phyloP scores from a whole-genome alignment of 2,329 filamentous ascomycete genomes.

The Claviceps purpurea region DNA sequence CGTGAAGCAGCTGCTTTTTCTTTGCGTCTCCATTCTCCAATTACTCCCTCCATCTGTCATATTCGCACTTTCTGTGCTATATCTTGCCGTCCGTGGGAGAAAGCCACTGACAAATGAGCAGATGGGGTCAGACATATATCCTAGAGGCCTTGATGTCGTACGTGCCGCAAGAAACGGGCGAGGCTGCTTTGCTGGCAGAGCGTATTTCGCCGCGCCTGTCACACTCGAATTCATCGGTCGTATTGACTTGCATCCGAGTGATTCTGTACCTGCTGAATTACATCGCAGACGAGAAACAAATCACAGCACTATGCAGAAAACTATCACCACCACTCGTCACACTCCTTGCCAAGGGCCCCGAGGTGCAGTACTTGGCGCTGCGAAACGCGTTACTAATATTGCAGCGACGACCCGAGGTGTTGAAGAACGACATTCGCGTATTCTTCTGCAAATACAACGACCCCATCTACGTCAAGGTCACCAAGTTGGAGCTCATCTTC shows the following conservation, averaged over 20 bases:
- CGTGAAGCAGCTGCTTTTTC: neutral
- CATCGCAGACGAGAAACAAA: slow-evolving; percentile 81
- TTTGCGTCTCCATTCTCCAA: neutral
- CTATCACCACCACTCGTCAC: slow-evolving; percentile 91
- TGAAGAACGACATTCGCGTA: slow-evolving; percentile 92
- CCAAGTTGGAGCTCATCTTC: slow-evolving; percentile 95
- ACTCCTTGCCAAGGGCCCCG: slow-evolving; percentile 84
- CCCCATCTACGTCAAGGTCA: slow-evolving; percentile 98
- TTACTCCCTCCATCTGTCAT: too few relatives aligned
- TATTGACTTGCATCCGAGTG: slow-evolving; percentile 89
- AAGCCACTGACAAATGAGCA: slow-evolving; percentile 20
- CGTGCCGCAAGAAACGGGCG: slow-evolving; percentile 78
- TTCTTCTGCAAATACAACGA: slow-evolving; percentile 99
- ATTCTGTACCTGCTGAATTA: slow-evolving; percentile 99
- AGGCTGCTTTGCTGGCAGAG: slow-evolving; percentile 82
- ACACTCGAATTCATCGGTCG: slow-evolving; percentile 92
- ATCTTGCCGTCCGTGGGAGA: neutral
- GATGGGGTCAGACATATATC: slow-evolving; percentile 98
- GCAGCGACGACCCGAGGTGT: slow-evolving; percentile 80
- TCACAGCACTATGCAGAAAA: slow-evolving; percentile 77
- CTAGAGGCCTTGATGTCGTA: slow-evolving; percentile 97
- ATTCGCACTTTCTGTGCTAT: neutral
- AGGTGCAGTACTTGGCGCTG: slow-evolving; percentile 94
- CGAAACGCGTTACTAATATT: slow-evolving; percentile 89
- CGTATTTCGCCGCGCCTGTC: slow-evolving; percentile 90